Evolutionary conservation across 129 eudicot species (phyloP).

Genomic region (Daucus carota): DH1_v3.0 NC_030383.2:63672001-63672500

Average conservation of each 20-base stretch:
- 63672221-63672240: not conserved
- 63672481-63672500: not conserved
- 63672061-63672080: not conserved
- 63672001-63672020: not conserved
- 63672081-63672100: not conserved
- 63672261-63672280: not conserved
- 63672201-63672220: not conserved
- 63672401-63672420: not conserved
- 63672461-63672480: not conserved
- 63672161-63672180: slow-evolving; percentile 49
- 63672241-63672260: not conserved
- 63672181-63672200: not conserved
- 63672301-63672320: slow-evolving; percentile 7
- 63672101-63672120: not conserved
- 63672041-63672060: not conserved
- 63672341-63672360: slow-evolving; percentile 6
- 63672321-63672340: slow-evolving; percentile 7
- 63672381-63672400: not conserved
- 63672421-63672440: not conserved
- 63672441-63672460: too few species aligned
- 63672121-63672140: slow-evolving; percentile 39
- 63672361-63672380: not conserved
- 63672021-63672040: not conserved
- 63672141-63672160: slow-evolving; percentile 75
- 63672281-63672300: not conserved